These are phyloP conservation scores for Metschnikowia matae DNA, from an alignment of 805 yeast species.

Conservation along the genomic window DNA sequence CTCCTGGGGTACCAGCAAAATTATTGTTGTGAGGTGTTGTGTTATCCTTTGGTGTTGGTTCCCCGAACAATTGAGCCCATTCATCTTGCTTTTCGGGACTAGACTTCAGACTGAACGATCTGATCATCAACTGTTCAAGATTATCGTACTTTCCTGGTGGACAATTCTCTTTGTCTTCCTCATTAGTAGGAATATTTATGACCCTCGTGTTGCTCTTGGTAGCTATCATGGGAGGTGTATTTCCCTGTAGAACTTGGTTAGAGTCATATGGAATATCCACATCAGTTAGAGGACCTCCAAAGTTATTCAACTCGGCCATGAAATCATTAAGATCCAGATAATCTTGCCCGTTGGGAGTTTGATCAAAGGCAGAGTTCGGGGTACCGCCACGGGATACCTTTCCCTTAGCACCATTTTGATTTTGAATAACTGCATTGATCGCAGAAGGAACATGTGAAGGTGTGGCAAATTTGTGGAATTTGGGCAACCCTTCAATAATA, in stretches of 20 bases:
- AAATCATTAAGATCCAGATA: constrained; percentile 38
- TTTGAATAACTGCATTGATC: constrained; percentile 33
- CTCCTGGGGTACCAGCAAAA: constrained; percentile 15
- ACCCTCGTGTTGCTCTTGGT: constrained; percentile 52
- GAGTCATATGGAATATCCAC: constrained; percentile 35
- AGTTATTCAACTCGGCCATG: constrained; percentile 32
- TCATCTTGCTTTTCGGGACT: constrained; percentile 36
- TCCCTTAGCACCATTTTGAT: constrained; percentile 6
- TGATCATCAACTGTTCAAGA: constrained; percentile 24
- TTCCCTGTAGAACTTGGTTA: constrained; percentile 17
- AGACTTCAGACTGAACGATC: constrained; percentile 27
- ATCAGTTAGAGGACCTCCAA: constrained; percentile 46
- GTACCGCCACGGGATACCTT: constrained; percentile 6
- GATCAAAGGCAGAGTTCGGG: constrained; percentile 9
- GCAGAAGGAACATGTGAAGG: constrained; percentile 40
- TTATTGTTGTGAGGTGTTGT: constrained; percentile 8
- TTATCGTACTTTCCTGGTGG: constrained; percentile 20
- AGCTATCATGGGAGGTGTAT: constrained; percentile 49
- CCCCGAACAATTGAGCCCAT: constrained; percentile 44
- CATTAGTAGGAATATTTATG: constrained; percentile 46
- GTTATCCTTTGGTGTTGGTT: constrained; percentile 37
- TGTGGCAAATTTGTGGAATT: constrained; percentile 31
- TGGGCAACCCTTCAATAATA: constrained; percentile 12
- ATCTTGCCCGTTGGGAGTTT: constrained; percentile 15
- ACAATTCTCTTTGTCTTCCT: constrained; percentile 26